A percentile compares a stretch with the other conserved stretches of the same genome.
These are phyloP conservation scores for Leishmania amazonensis DNA, from an alignment of 208 protist species.

Conservation along the genomic window DNA sequence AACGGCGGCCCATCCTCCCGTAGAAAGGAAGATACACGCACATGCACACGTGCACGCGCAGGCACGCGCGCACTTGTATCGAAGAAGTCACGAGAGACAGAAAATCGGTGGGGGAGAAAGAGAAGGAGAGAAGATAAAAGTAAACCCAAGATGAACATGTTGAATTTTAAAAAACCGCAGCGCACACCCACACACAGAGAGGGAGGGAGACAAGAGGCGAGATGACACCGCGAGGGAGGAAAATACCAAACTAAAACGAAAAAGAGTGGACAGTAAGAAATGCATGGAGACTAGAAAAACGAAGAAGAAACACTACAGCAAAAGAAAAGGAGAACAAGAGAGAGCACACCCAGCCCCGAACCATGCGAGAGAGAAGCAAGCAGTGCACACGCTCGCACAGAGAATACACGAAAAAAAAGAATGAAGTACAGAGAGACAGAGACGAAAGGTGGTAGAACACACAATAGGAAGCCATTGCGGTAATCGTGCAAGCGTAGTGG, in stretches of 20 bases:
- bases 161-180: background rate
- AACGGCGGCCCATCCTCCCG: background rate
- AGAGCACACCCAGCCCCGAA: background rate
- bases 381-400: background rate
- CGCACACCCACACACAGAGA: background rate
- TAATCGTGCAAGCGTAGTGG: background rate
- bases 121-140: slow-evolving; percentile 15
- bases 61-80: background rate
- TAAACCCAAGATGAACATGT: background rate
- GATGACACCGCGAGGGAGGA: background rate
- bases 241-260: background rate
- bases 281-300: background rate
- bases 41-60: background rate
- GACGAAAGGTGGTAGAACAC: background rate
- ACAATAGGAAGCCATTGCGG: background rate
- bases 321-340: slow-evolving; percentile 4
- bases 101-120: background rate
- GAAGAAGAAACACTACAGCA: background rate
- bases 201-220: background rate
- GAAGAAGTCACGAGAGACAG: slow-evolving; percentile 5
- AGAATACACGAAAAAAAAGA: background rate
- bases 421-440: background rate
- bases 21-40: background rate
- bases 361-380: background rate
- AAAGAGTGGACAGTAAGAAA: background rate